Evolutionary conservation across 2,329 filamentous ascomycete species (phyloP), one percentile per base, ranked within the genome.

Genomic region (Cordyceps militaris): DNA sequence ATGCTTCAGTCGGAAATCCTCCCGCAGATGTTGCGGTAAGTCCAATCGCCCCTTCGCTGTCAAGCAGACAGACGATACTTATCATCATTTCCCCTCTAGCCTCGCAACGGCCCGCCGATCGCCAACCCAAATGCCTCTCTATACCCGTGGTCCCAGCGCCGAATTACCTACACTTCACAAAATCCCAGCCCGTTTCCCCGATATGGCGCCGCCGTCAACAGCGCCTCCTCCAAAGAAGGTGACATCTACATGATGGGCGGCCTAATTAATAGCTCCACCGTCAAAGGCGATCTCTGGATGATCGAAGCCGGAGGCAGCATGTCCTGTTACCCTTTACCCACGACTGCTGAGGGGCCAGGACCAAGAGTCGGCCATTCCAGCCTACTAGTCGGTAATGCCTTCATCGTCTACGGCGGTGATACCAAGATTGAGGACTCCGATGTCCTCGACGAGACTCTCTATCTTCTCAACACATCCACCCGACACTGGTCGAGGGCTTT

Each of bases 161-260:
- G 89, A 57, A 74, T 99, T 55, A 93, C 88, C 63, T 96, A 96
- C 71, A 89, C 89, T 16, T 85, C 90, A 5, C 82, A 86, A 3
- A 86, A 91, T 67, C 82, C 87, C 11, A 92, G 90, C 64, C 94
- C 94, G 0, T 99, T 99, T 66, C 94, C 94, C 14, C 86, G 94
- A 70, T 99, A 99, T 80, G 94, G 94, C 69, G 91, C 95, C 53
- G 94, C 95, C 7, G 93, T 97, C 70, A 99, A 99, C 71, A 83
- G 91, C 0, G 81, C 88, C 16, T 89, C 92, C 24, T 97, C 92
- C 40, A 97, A 97, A 74, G 94, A 99, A 73, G 95, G 95, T 60
- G 91, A 96, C 66, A 89, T 99, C 58, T 99, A 97, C 68, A 81
- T 99, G 68, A 97, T 99, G 92, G 94, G 94, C 62, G 94, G 94